A percentile compares a stretch with the other conserved stretches of the same genome.
Evolutionary conservation across 2,329 filamentous ascomycete species (phyloP).

Genomic region (Alternaria dauci): DNA sequence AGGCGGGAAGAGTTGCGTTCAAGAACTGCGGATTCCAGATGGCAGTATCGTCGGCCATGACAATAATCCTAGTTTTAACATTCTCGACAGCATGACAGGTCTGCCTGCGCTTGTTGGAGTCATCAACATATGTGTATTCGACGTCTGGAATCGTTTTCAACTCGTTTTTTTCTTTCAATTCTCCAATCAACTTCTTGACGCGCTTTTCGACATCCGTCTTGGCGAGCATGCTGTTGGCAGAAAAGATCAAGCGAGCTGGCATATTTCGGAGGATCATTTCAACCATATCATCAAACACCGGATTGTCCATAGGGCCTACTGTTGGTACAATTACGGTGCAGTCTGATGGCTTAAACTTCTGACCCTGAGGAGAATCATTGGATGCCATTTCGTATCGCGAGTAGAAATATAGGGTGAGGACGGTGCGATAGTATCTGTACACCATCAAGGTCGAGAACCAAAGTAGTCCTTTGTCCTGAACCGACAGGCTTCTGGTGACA

Average conservation of each 20-base stretch:
- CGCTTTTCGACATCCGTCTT: not conserved
- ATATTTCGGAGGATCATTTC: slow-evolving; percentile 22
- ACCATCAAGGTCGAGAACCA: slow-evolving; percentile 24
- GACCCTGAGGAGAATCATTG: not conserved
- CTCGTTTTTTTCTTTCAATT: not conserved
- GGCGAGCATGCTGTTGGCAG: slow-evolving; percentile 17
- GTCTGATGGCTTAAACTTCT: slow-evolving; percentile 10
- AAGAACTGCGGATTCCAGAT: slow-evolving; percentile 31
- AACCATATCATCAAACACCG: slow-evolving; percentile 18
- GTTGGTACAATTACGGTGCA: slow-evolving; percentile 36
- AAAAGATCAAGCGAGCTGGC: slow-evolving; percentile 29
- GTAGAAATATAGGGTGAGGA: slow-evolving; percentile 28
- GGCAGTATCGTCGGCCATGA: slow-evolving; percentile 31
- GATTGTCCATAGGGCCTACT: slow-evolving; percentile 21
- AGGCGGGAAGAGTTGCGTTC: slow-evolving; percentile 25
- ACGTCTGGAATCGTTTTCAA: not conserved
- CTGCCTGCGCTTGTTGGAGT: slow-evolving; percentile 32
- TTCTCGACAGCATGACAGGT: slow-evolving; percentile 16
- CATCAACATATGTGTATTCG: slow-evolving; percentile 11
- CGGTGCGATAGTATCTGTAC: slow-evolving; percentile 33
- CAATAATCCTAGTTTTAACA: slow-evolving; percentile 21
- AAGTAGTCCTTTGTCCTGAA: slow-evolving; percentile 11
- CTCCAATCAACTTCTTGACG: not conserved
- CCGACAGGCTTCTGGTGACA: slow-evolving; percentile 1
- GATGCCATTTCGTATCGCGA: slow-evolving; percentile 22